Percentiles rank a stretch among this genome's conserved stretches.
Evolutionary conservation across 2,329 filamentous ascomycete genomes (phyloP).

Genomic region (Calonectria pauciramosa): DNA sequence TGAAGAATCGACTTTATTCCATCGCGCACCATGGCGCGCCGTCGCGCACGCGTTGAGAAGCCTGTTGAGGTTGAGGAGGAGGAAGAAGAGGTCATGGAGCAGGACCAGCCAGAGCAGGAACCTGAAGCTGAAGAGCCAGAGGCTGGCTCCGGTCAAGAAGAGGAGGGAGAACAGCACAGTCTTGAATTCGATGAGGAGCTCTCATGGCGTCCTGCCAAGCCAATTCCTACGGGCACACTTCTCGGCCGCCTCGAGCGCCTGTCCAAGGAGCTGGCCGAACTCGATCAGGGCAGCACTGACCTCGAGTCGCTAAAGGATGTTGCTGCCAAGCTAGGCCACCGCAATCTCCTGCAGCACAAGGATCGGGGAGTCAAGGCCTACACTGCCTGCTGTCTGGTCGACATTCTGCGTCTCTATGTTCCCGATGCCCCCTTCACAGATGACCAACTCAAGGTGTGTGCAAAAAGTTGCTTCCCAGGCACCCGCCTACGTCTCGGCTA

Average conservation of each 20-base stretch:
- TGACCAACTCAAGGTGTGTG: constrained; percentile 85
- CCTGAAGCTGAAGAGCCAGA: constrained; percentile 33
- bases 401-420: constrained; percentile 92
- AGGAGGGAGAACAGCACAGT: constrained; percentile 49
- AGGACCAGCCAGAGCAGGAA: constrained; percentile 41
- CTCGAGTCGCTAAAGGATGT: constrained; percentile 87
- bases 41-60: constrained; percentile 52
- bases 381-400: constrained; percentile 89
- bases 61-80: constrained; percentile 48
- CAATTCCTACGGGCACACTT: constrained; percentile 87
- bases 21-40: constrained; percentile 53
- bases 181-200: constrained; percentile 89
- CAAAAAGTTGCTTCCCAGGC: background rate
- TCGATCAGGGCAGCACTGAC: constrained; percentile 90
- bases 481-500: constrained; percentile 32
- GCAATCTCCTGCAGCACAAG: constrained; percentile 89
- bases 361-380: constrained; percentile 94
- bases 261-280: constrained; percentile 83
- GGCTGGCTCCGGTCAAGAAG: constrained; percentile 38
- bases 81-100: constrained; percentile 45
- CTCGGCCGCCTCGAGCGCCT: constrained; percentile 85
- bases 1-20: constrained; percentile 13
- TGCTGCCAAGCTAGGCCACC: constrained; percentile 85
- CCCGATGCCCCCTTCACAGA: constrained; percentile 95
- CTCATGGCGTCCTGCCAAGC: constrained; percentile 91